phyloP scores from a whole-genome alignment of 768 basidiomycete genomes.

The Lanmaoa pseudosensibilis region DNA sequence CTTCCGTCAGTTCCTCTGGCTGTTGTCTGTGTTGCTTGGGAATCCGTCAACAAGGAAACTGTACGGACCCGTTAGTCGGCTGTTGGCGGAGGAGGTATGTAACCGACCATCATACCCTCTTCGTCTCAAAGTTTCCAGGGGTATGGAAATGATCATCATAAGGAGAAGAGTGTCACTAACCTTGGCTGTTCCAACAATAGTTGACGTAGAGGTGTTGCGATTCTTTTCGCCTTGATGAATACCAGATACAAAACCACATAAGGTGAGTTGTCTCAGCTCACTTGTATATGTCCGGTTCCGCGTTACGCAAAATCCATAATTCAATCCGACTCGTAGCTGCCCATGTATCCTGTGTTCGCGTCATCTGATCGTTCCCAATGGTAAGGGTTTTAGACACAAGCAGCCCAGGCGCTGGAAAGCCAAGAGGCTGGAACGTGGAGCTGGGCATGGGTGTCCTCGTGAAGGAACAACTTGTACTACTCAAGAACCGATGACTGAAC shows the following conservation, averaged over 20 bases:
- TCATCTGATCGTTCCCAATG: slow-evolving; percentile 47
- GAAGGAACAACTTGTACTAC: slow-evolving; percentile 66
- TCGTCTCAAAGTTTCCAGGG: slow-evolving; percentile 42
- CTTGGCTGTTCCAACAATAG: slow-evolving; percentile 72
- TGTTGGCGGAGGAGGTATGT: neutral
- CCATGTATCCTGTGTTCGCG: slow-evolving; percentile 61
- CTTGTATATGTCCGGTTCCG: slow-evolving; percentile 86
- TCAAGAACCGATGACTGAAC: slow-evolving; percentile 65
- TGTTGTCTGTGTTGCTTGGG: neutral
- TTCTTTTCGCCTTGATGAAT: slow-evolving; percentile 41
- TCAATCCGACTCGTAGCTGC: slow-evolving; percentile 66
- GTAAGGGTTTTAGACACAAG: slow-evolving; percentile 56
- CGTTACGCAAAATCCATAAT: slow-evolving; percentile 68
- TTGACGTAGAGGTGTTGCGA: slow-evolving; percentile 77
- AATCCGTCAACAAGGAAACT: slow-evolving; percentile 29
- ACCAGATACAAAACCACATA: neutral
- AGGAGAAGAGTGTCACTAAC: slow-evolving; percentile 63
- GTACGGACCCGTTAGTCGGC: slow-evolving; percentile 34
- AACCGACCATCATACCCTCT: neutral
- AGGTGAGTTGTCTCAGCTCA: slow-evolving; percentile 41
- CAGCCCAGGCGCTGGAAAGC: slow-evolving; percentile 63
- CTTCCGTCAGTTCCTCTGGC: slow-evolving; percentile 6
- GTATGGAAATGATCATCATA: slow-evolving; percentile 77
- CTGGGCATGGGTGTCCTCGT: slow-evolving; percentile 51
- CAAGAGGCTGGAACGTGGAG: slow-evolving; percentile 57